Base-by-base conservation (phyloP, 768 basidiomycete species). In the Phanerochaete sordida region DNA sequence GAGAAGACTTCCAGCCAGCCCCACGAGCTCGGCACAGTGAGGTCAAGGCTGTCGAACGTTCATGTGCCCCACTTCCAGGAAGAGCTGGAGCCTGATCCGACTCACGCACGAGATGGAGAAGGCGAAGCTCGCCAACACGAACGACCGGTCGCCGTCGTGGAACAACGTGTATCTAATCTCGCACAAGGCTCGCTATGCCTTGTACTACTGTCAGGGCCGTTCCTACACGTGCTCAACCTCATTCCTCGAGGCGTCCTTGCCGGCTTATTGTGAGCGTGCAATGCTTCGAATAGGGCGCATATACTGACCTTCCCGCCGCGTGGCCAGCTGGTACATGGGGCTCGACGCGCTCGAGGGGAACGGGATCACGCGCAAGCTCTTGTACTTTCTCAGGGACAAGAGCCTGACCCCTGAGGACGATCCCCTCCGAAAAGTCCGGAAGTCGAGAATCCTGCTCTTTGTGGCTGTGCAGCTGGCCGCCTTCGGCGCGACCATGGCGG, bases 111-210 rank as follows among this genome's bases (percentile, higher is more conserved):
- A 5, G 68, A 69, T 26, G 69, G 69, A 1, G 66, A 66, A 26
- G 64, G 51, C 15, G 66, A 62, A 44, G 67, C 48, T 53, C 61
- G 70, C 19, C 62, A 65, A 31, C 73, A 66, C 46, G 86, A 88
- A 67, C 77, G 84, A 0, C 87, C 89, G 1, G 64, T 91, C 8
- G 82, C 83, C 0, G 90, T 97, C 1, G 90, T 97, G 3, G 95
- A 98, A 70, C 95, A 97, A 73, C 81, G 95, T n/a, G 85, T 93
- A 12, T 95, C 93, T 8, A 95, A 97, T 69, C 79, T 97, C 21
- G 88, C 86, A 0, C 91, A 97, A 71, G 93, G 95, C 23, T 73
- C 83, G 13, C 73, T 93, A 33, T 91, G 84, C 68, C 80, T 97
- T 7, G 85, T 93, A 19, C 79, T 95, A 23, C 84, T 97, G 62